Evolutionary conservation across 805 yeast species (phyloP), one percentile per base, ranked within the genome.

Genomic region (Naumovozyma castellii): DNA sequence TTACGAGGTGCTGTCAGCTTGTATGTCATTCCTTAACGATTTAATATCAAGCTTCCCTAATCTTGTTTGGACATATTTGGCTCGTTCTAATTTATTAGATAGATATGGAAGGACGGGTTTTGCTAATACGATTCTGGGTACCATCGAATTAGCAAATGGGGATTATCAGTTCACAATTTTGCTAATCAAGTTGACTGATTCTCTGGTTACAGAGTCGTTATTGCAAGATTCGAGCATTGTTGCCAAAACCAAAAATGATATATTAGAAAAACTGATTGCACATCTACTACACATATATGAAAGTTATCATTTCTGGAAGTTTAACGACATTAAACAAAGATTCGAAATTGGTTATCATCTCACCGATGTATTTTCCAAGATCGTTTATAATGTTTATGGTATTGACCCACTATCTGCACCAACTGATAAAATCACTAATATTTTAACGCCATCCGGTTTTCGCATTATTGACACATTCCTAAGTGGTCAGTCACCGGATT

Each of bases 31-130:
- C 17, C 62, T 85, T 22, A 60, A 69, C 1, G 65, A 71, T 14
- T 65, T 74, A 31, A 65, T 66, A 31, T 65, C 64, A 35, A 61
- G 74, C 4, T 72, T 68, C 31, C 75, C 94, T 0, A 69, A 72
- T 43, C 67, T 85, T 41, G 81, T 87, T 3, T 88, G 96, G 95
- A 72, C 86, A 0, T 80, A 80, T 51, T 59, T 90, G 12, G 71
- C 76, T 17, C 75, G 76, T 37, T 80, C 94, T 0, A 71, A 75
- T 15, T 62, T 87, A 20, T 64, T 86, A 1, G 78, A 80, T 12
- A 68, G 70, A 36, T 69, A 73, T 41, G 77, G 77, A 1, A 75
- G 74, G 45, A 84, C 83, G 33, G 88, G 92, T 0, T 61, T 76
- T 35, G 75, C 78, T 1, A 59, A 74, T 1, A 69, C 71, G 0